phyloP scores from a whole-genome alignment of 2,329 filamentous ascomycete genomes.

The Apiospora hydei region DNA sequence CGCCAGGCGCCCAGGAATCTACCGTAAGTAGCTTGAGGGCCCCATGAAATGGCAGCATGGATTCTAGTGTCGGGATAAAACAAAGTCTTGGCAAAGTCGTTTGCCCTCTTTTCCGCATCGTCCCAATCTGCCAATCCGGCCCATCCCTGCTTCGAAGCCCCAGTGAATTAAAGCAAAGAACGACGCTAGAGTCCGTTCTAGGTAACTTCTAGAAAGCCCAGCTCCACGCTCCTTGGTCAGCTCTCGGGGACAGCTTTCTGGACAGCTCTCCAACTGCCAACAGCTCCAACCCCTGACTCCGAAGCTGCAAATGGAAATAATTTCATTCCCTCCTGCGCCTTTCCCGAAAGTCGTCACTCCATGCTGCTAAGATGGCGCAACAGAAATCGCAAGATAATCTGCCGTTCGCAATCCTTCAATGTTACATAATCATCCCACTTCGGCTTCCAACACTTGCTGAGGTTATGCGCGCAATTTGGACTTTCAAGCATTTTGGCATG shows the following conservation, averaged over 20 bases:
- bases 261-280: background rate
- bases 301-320: background rate
- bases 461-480: background rate
- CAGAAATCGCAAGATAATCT: background rate
- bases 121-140: background rate
- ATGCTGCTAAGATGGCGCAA: conserved; percentile 5
- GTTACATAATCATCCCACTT: background rate
- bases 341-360: background rate
- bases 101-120: conserved; percentile 6
- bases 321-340: background rate
- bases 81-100: background rate
- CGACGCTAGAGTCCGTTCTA: background rate
- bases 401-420: background rate
- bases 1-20: background rate
- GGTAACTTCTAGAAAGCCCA: background rate
- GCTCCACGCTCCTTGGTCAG: background rate
- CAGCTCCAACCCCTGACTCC: background rate
- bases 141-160: background rate
- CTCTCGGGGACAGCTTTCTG: background rate
- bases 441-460: background rate
- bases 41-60: background rate
- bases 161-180: background rate
- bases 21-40: background rate
- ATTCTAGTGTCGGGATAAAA: conserved; percentile 1
- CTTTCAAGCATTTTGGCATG: background rate